These are phyloP conservation scores for Candolleomyces aberdarensis DNA, from an alignment of 768 basidiomycete genomes.

Conservation along the genomic window DNA sequence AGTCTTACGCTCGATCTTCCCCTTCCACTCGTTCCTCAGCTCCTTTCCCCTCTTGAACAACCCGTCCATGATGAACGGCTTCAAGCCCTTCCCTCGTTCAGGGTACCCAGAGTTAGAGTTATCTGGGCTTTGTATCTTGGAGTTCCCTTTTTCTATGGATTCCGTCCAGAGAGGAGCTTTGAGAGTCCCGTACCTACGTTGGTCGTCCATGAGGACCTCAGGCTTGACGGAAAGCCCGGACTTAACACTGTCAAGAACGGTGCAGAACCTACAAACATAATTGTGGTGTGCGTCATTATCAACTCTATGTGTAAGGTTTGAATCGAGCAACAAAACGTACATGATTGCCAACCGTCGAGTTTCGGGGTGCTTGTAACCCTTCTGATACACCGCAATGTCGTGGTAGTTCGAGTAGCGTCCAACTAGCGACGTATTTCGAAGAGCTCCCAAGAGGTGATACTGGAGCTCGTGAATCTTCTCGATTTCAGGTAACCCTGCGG, in stretches of 20 bases:
- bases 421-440: slow-evolving; percentile 42
- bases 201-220: slow-evolving; percentile 21
- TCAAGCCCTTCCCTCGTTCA: slow-evolving; percentile 15
- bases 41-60: slow-evolving; percentile 24
- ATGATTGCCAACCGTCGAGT: slow-evolving; percentile 56
- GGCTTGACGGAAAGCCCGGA: slow-evolving; percentile 47
- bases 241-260: slow-evolving; percentile 58
- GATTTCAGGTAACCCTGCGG: slow-evolving; percentile 14
- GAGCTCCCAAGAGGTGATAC: slow-evolving; percentile 44
- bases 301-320: too few relatives aligned
- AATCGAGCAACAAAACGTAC: slow-evolving; percentile 16
- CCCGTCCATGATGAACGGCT: slow-evolving; percentile 44
- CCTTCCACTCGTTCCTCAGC: slow-evolving; percentile 18
- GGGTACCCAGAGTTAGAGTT: slow-evolving; percentile 15
- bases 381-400: slow-evolving; percentile 48
- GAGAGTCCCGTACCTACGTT: slow-evolving; percentile 12
- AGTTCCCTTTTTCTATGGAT: slow-evolving; percentile 10
- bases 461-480: slow-evolving; percentile 40
- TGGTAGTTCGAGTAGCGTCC: slow-evolving; percentile 58
- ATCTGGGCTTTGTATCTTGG: slow-evolving; percentile 13
- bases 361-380: slow-evolving; percentile 42
- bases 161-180: slow-evolving; percentile 31
- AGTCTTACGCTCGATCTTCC: slow-evolving; percentile 27
- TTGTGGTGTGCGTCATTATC: too few relatives aligned
- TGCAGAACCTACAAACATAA: slow-evolving; percentile 36